Percentiles rank a stretch among this genome's conserved stretches.
phyloP scores from a whole-genome alignment of 495 filamentous ascomycete genomes.

The Usnea hakonensis region DNA sequence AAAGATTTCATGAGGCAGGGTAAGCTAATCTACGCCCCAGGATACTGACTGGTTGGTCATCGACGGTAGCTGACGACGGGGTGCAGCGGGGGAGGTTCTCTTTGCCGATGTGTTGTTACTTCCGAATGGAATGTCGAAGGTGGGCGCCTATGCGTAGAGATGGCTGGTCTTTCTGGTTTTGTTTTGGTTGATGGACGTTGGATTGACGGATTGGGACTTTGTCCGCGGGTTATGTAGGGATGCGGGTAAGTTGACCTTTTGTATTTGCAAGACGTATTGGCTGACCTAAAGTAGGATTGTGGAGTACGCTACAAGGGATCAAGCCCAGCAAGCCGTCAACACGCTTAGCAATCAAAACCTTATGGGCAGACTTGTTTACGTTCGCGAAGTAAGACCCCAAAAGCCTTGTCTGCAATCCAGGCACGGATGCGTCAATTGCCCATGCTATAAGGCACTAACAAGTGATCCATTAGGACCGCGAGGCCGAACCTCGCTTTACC shows the following conservation, averaged over 20 bases:
- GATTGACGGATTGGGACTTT: constrained; percentile 99
- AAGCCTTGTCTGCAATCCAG: neutral
- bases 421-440: neutral
- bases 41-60: constrained; percentile 7
- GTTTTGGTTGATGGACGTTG: constrained; percentile 84
- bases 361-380: constrained; percentile 96
- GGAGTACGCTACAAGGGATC: constrained; percentile 99
- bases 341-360: constrained; percentile 98
- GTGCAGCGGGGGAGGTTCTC: constrained; percentile 92
- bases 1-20: constrained; percentile 99
- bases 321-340: constrained; percentile 95
- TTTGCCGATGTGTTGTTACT: constrained; percentile 99
- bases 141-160: constrained; percentile 91
- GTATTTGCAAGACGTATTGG: constrained; percentile 3
- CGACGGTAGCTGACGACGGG: constrained; percentile 30
- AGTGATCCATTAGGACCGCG: constrained; percentile 60
- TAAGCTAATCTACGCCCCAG: constrained; percentile 30
- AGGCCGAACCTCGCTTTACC: constrained; percentile 90
- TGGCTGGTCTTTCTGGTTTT: constrained; percentile 71
- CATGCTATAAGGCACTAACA: neutral
- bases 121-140: constrained; percentile 99
- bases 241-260: constrained; percentile 72
- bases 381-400: constrained; percentile 71
- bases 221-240: constrained; percentile 92
- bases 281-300: constrained; percentile 66